Base-by-base conservation (phyloP, 148 eudicot genomes). In the Rhododendron molle region DNA sequence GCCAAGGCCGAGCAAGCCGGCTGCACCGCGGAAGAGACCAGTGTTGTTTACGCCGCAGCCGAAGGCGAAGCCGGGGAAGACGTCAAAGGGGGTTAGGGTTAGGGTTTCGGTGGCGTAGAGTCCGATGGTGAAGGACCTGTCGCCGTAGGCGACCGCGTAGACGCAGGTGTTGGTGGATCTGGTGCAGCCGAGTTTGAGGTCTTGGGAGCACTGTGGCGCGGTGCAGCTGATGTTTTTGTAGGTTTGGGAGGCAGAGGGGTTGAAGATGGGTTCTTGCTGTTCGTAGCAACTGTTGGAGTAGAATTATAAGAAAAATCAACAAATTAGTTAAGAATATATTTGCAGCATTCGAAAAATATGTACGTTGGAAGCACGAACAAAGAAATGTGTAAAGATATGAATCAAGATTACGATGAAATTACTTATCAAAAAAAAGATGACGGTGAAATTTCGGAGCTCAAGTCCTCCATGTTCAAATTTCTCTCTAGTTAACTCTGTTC, bases 41-140 rank as follows among this genome's bases (percentile, higher is more conserved):
- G 62, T 44, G 78, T 88, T 88, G 34, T 88, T 60, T 6, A 81
- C 44, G n/a, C 89, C 89, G 26, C 89, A 88, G 1, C 89, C 79
- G 26, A 76, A 76, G 47, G 5, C 3, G 49, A 76, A 76, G 9
- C 20, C 38, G 14, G 49, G 49, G 79, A 76, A 38, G 10, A 40
- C 26, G 26, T 76, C 28, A 5, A 49, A 18, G 12, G 14, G 0
- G 8, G 46, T 36, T 7, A 88, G 32, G 32, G 85, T 74, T 7
- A 88, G 28, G 7, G 76, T 81, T 34, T 87, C 89, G 20, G 69
- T 73, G 2, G 46, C 87, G 26, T 85, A 81, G 50, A 54, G 78
- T 21, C 85, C 85, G 0, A 0, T 1, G 34, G 85, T 72, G 34
- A 49, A 83, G 40, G 85, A 83, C 11, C 40, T 1, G 13, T 76